These are phyloP conservation scores for Eucommia ulmoides DNA, from an alignment of 257 asterid species.

Conservation along the genomic window DNA sequence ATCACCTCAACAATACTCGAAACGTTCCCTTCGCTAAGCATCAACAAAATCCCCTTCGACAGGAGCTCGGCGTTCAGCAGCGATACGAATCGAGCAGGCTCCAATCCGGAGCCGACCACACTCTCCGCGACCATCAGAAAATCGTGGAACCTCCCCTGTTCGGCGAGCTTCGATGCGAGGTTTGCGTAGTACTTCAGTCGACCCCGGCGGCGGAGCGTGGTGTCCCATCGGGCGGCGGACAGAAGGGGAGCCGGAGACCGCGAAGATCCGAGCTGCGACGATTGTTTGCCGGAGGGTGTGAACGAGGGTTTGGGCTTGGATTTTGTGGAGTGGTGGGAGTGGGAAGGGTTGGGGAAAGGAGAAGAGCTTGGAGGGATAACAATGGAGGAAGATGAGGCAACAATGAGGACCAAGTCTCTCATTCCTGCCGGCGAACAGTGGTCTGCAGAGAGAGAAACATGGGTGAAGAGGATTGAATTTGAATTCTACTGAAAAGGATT, in stretches of 20 bases:
- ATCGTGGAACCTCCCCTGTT: constrained; percentile 60
- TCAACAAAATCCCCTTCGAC: constrained; percentile 37
- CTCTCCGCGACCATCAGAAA: constrained; percentile 59
- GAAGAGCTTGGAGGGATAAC: too few relatives aligned
- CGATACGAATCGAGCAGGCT: constrained; percentile 27
- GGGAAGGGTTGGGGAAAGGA: constrained; percentile 27
- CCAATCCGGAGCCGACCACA: constrained; percentile 43
- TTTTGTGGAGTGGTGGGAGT: constrained; percentile 43
- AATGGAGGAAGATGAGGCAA: neutral
- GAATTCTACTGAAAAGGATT: too few relatives aligned
- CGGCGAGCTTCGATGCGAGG: constrained; percentile 63
- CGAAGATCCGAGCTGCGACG: constrained; percentile 20
- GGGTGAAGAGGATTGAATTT: too few relatives aligned
- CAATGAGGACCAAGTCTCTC: neutral
- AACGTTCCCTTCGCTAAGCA: constrained; percentile 34
- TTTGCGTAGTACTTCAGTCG: constrained; percentile 45
- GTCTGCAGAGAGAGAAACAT: neutral
- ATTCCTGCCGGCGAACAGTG: neutral
- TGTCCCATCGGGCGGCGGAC: constrained; percentile 29
- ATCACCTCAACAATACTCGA: constrained; percentile 22
- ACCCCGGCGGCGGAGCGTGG: constrained; percentile 15
- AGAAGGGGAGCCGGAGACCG: constrained; percentile 32
- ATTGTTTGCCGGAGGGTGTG: constrained; percentile 6
- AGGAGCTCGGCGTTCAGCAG: constrained; percentile 33
- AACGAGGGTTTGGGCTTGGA: constrained; percentile 16